A percentile compares a stretch with the other conserved stretches of the same genome.
Conservation (phyloP, 176 grass and related monocot species). For the Elymus sibiricus region DNA sequence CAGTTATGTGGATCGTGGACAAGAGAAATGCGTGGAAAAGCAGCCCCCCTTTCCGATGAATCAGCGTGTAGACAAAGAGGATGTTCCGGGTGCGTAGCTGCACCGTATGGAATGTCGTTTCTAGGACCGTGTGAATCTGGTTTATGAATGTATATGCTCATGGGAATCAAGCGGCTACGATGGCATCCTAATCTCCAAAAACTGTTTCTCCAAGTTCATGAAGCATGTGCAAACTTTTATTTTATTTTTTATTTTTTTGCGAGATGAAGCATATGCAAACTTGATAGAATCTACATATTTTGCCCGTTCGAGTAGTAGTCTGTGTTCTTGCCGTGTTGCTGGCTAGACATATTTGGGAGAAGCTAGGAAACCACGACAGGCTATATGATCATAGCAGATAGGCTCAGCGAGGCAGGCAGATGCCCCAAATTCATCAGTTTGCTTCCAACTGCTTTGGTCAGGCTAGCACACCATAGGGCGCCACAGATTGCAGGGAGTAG, state of each 20-base stretch:
- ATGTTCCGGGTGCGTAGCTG: background rate
- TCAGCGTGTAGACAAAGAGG: conserved; percentile 12
- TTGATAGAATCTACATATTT: background rate
- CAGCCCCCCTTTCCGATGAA: background rate
- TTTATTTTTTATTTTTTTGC: too few species aligned
- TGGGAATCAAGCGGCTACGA: background rate
- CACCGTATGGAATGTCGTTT: background rate
- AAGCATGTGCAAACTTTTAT: background rate
- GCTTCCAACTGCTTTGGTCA: conserved; percentile 27
- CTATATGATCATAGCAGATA: conserved; percentile 24
- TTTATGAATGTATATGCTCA: background rate
- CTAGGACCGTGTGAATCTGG: background rate
- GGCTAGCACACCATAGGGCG: conserved; percentile 30
- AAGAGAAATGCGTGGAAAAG: background rate
- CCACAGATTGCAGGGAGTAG: background rate
- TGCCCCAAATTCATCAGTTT: conserved; percentile 23
- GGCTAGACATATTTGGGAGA: background rate
- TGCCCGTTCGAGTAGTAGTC: background rate
- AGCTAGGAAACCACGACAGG: conserved; percentile 10
- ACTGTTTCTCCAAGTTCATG: background rate
- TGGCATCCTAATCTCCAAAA: background rate
- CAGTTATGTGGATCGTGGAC: background rate
- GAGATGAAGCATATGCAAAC: background rate
- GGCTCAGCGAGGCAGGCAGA: conserved; percentile 31
- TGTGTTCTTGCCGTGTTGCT: background rate